These are phyloP conservation scores for Strigomonas oncopelti DNA, from an alignment of 208 protist species.

Conservation along the genomic window DNA sequence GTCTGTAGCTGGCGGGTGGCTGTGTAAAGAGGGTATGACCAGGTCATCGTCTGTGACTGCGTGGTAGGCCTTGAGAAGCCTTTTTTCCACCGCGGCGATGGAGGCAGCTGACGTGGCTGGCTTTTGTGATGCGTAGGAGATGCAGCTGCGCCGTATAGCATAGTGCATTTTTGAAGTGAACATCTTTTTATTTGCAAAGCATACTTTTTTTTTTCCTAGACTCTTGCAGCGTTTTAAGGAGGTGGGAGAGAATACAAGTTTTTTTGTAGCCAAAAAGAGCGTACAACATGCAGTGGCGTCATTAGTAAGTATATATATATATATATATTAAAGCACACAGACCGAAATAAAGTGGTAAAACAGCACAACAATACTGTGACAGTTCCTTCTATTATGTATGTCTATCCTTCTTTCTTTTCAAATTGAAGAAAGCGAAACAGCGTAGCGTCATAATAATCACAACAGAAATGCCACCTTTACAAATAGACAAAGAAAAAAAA, in stretches of 20 bases:
- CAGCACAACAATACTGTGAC: no score
- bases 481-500: background rate
- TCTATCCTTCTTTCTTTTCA: background rate
- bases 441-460: background rate
- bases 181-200: background rate
- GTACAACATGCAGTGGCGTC: no score
- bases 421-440: background rate
- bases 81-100: background rate
- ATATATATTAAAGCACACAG: no score
- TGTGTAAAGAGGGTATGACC: background rate
- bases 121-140: background rate
- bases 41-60: background rate
- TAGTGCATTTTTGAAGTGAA: background rate
- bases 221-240: no score
- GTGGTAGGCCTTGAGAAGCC: background rate
- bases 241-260: no score
- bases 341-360: no score
- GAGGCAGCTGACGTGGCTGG: background rate
- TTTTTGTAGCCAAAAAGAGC: no score
- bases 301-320: no score
- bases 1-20: background rate
- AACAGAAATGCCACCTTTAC: background rate
- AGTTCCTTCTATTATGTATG: no score
- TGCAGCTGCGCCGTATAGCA: background rate
- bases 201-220: no score